Evolutionary conservation across 2,329 filamentous ascomycete species (phyloP), one percentile per base, ranked within the genome.

Genomic region (Microdochium trichocladiopsis): DNA sequence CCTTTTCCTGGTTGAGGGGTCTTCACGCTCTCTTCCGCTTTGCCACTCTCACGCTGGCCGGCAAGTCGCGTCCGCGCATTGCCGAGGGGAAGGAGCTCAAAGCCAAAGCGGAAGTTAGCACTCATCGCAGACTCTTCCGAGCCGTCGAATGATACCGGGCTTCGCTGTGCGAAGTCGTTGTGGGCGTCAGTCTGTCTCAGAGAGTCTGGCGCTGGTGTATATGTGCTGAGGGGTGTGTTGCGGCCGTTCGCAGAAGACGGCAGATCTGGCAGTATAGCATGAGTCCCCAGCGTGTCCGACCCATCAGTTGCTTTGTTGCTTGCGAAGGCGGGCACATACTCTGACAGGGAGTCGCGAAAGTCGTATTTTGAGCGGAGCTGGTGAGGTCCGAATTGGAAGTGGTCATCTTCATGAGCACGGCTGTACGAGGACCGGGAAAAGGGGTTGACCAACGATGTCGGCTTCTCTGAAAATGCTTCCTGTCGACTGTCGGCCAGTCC

Each of bases 321-420:
- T 2, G 53, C 54, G 36, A 25, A 43, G 4, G 56, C 53, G 31
- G 45, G 49, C 18, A 55, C 49, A 25, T 61, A 63, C 9, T 62
- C 59, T 1, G 62, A 65, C 14, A 52, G 24, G 10, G 64, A 66
- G 45, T 67, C 64, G 1, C 64, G 60, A 33, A 67, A 67, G 0
- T 61, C 60, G 41, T 63, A 66, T 16, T 58, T 60, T 10, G 55
- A 57, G 6, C 52, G 55, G n/a, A 55, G 57, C 4, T 54, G 31
- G 8, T 56, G 55, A 21, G 57, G 36, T 12, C 58, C 54, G 47
- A 52, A 57, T 6, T 41, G 25, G 10, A 65, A 58, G 18, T 59
- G 57, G 2, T 49, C 56, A 6, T 52, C 50, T 4, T 22, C 21
- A 16, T 56, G 51, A 1, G 51, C 54, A 9, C 52, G 52, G 18